These are phyloP conservation scores for Trifolium dubium DNA, from an alignment of 306 rosid species.

Conservation along the genomic window DNA sequence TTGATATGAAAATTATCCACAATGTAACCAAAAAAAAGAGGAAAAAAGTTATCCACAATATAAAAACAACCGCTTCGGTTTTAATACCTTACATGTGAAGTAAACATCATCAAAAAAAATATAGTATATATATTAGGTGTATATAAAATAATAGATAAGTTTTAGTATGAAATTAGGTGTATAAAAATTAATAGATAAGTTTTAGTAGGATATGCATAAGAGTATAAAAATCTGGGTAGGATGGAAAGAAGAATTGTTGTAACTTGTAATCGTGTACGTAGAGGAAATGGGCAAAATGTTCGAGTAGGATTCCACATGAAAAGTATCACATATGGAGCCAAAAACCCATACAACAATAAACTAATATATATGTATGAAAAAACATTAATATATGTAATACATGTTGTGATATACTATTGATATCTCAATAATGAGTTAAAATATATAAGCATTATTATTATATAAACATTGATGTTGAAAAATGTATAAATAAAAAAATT, in stretches of 20 bases:
- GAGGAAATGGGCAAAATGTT: slow-evolving; percentile 17
- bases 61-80: not conserved
- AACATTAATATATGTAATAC: not conserved
- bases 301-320: slow-evolving; percentile 31
- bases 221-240: not conserved
- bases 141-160: slow-evolving; percentile 2
- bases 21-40: no score
- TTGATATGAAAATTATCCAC: no score
- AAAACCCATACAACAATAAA: not conserved
- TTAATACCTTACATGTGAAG: not conserved
- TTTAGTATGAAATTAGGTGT: slow-evolving; percentile 3
- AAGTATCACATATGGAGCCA: slow-evolving; percentile 7
- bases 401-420: no score
- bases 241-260: not conserved
- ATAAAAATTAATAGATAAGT: slow-evolving; percentile 8
- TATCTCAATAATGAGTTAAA: no score
- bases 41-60: no score
- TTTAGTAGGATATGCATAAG: slow-evolving; percentile 10
- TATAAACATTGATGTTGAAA: no score
- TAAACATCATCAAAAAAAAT: not conserved
- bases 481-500: no score
- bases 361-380: not conserved
- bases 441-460: no score
- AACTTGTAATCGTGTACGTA: slow-evolving; percentile 12
- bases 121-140: not conserved